Evolutionary conservation across 768 basidiomycete species (phyloP).

Genomic region (Russula emetica): DNA sequence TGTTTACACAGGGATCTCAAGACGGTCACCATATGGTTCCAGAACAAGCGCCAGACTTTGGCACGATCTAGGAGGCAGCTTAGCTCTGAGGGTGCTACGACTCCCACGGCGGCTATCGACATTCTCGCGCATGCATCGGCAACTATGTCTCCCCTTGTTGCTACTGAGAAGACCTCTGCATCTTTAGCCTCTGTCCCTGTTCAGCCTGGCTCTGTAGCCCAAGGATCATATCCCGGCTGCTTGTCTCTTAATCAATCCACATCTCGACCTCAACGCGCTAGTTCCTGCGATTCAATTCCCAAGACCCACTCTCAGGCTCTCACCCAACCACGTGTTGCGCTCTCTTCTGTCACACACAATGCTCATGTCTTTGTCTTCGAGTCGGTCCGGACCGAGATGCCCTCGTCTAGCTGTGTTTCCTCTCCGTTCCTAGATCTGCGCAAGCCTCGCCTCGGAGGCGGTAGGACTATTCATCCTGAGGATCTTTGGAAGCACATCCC

Average conservation of each 20-base stretch:
- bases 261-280: neutral
- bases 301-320: neutral
- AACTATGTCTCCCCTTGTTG: constrained; percentile 20
- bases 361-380: constrained; percentile 4
- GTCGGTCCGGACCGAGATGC: neutral
- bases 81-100: constrained; percentile 15
- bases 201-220: neutral
- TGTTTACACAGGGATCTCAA: constrained; percentile 41
- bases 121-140: constrained; percentile 25
- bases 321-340: neutral
- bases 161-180: neutral
- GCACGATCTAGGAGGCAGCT: constrained; percentile 35
- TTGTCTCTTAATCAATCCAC: neutral
- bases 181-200: neutral
- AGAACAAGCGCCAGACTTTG: constrained; percentile 66
- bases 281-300: neutral
- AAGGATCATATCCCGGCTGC: neutral
- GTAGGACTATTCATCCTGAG: constrained; percentile 22
- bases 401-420: neutral
- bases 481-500: constrained; percentile 34
- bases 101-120: constrained; percentile 16
- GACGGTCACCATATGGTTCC: constrained; percentile 70
- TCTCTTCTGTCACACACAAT: constrained; percentile 9
- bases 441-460: constrained; percentile 16
- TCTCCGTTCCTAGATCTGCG: constrained; percentile 17